Evolutionary conservation across 1,139 yeast species (phyloP), one percentile per base, ranked within the genome.

Genomic region (Yamadazyma blattariae): DNA sequence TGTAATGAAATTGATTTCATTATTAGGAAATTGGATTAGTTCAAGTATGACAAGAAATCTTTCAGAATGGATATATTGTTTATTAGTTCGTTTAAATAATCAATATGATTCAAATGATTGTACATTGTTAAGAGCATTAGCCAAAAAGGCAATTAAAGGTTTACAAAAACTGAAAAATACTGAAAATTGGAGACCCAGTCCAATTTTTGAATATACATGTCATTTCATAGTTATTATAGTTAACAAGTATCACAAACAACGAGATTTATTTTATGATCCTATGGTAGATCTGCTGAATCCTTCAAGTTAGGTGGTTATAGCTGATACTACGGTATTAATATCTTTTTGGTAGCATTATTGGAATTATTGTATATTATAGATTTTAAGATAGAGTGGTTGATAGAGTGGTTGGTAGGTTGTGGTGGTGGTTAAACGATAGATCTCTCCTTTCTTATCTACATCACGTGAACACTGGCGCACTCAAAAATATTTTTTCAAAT

Each of bases 21-120:
- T 63, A 37, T 52, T 52, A 32, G 65, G 73, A 19, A 57, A 59
- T 34, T 67, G 74, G 74, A 52, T 70, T 25, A 64, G 64, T 47
- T 45, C 52, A 5, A 50, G 59, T 10, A 46, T 55, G 27, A 59
- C 56, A 19, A 52, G 50, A n/a, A 48, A 54, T 22, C 41, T 68
- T 10, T 58, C 67, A 3, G 52, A 46, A 36, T 70, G 76, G 76
- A 56, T 69, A 3, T 68, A 66, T 57, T 36, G 41, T 17, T 38
- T 64, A 4, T 54, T 70, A 25, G 42, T 68, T 12, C 50, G 72
- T 16, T 42, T 68, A 3, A 74, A 69, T 43, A 47, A 48, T 26
- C 51, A 54, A 1, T 41, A 70, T 24, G 70, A 67, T 28, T 52
- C 56, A 21, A 51, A 50, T 31, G 75, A 70, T 36, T 37, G 54